These are phyloP conservation scores for Plasmodiophora brassicae DNA, from an alignment of 208 protist genomes.

Conservation along the genomic window DNA sequence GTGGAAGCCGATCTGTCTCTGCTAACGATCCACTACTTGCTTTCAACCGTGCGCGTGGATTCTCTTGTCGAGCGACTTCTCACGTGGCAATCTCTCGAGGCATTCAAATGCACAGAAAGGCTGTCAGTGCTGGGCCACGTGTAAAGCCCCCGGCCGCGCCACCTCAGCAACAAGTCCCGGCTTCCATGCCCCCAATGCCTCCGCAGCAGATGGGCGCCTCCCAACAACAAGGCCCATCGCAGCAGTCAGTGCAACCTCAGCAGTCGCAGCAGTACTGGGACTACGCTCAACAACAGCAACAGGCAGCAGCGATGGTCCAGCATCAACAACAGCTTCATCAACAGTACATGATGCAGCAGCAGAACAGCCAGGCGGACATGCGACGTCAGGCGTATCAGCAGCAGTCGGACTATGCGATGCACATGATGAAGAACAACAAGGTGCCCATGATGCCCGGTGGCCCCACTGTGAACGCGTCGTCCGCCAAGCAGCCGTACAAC, in stretches of 20 bases:
- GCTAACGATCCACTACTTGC: not conserved
- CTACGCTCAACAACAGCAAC: not conserved
- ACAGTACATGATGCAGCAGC: not conserved
- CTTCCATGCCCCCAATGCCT: not conserved
- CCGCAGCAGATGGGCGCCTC: too few species aligned
- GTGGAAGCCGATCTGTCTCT: not conserved
- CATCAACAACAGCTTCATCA: not conserved
- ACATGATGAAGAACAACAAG: not conserved
- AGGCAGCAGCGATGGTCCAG: not conserved
- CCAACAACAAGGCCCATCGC: too few species aligned
- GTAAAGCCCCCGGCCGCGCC: too few species aligned
- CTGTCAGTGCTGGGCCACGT: not conserved
- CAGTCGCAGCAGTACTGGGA: not conserved
- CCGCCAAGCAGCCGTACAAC: not conserved
- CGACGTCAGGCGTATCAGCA: not conserved
- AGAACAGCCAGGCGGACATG: not conserved
- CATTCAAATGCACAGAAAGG: conserved; percentile 4
- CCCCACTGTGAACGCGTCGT: not conserved
- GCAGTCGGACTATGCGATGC: too few species aligned
- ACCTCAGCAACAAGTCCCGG: not conserved
- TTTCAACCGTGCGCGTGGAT: not conserved
- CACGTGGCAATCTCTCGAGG: conserved; percentile 1
- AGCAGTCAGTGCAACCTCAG: too few species aligned
- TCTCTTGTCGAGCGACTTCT: not conserved
- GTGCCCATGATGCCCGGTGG: not conserved